Evolutionary conservation across 2,329 filamentous ascomycete species (phyloP), one percentile per base, ranked within the genome.

Genomic region (Ciborinia camelliae): DNA sequence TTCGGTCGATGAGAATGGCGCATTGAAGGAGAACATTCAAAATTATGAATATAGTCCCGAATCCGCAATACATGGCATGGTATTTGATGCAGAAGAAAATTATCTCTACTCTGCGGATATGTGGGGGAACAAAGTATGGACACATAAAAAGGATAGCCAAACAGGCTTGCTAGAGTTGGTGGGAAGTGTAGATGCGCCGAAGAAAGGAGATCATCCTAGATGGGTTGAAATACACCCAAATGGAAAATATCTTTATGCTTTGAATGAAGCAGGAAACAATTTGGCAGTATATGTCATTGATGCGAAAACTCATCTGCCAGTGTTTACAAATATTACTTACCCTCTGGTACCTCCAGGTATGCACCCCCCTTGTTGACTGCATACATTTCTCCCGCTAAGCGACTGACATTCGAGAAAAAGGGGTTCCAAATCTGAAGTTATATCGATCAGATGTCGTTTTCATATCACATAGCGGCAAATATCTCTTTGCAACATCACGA

Each of bases 241-340:
- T 1, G 91, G 90, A 26, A 84, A 87, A 65, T 92, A 92, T 76
- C 82, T 96, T 64, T 96, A 96, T 78, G 91, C 85, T 9, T 82
- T 96, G 71, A 96, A 95, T 90, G 92, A 96, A 78, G 89, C 88
- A n/a, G 91, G 91, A 63, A 96, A 96, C 79, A 82, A 89, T 60
- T 79, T 96, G 64, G 91, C 86, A 76, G 89, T 92, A 72, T 96
- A 95, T 77, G 83, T 90, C 69, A 86, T 96, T 77, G 89, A 95
- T 75, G 84, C 87, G 64, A 76, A 80, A 52, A 91, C 89, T 4
- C 89, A 87, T 76, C 79, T 91, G 74, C 92, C 92, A 15, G 84
- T 91, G 23, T 95, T 91, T 78, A 96, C 91, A 6, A 84, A 90
- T 74, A 85, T 88, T 69, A 82, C 84, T 62, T 96, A 86, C 76